A percentile compares a stretch with the other conserved stretches of the same genome.
These are phyloP conservation scores for Chamaecrista fasciculata DNA, from an alignment of 306 rosid genomes.

Conservation along the genomic window DNA sequence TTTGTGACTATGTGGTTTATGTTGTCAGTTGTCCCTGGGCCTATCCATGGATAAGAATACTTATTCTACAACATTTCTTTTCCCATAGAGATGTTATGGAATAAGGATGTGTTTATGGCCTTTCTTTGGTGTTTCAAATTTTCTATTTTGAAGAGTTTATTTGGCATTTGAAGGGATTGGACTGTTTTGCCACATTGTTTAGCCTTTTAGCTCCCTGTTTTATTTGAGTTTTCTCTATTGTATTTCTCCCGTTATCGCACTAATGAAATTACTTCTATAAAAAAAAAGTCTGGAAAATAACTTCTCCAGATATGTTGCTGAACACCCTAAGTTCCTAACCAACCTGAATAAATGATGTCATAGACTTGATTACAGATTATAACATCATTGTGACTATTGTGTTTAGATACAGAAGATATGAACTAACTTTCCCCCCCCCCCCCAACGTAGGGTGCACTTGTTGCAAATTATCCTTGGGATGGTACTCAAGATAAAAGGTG, in stretches of 20 bases:
- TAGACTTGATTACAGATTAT: conserved; percentile 16
- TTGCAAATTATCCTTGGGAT: conserved; percentile 99
- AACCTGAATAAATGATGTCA: conserved; percentile 10
- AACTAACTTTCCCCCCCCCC: too few relatives aligned
- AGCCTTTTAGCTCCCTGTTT: neutral
- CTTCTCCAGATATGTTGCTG: conserved; percentile 3
- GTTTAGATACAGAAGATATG: conserved; percentile 21
- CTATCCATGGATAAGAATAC: neutral
- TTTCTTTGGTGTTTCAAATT: neutral
- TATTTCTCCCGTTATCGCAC: neutral
- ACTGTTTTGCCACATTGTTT: neutral
- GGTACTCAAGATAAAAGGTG: conserved; percentile 80
- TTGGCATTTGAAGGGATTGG: neutral
- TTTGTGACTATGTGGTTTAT: neutral
- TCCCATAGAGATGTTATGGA: neutral
- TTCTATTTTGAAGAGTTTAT: neutral
- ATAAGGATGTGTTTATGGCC: neutral
- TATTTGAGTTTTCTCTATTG: neutral
- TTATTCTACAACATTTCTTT: neutral
- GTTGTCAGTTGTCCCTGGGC: neutral
- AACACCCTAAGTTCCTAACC: neutral
- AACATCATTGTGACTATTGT: conserved; percentile 1
- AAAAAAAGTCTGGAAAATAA: neutral
- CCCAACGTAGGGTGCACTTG: conserved; percentile 83
- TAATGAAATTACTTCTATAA: neutral